Conservation (phyloP, 768 basidiomycete genomes). For the Mycena rebaudengoi region DNA sequence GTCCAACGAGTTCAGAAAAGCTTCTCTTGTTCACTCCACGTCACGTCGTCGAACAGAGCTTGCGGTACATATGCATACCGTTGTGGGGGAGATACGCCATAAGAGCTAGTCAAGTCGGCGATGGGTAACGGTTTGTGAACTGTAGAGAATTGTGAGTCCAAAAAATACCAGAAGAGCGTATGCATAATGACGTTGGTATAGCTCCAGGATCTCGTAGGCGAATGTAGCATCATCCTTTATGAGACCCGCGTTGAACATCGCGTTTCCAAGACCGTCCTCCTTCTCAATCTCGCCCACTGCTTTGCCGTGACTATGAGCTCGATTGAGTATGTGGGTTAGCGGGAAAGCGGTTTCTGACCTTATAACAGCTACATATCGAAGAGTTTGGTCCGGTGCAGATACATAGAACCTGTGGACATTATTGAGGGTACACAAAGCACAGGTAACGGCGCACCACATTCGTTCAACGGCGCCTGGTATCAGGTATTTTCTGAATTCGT, state of each 20-base stretch:
- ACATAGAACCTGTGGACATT: slow-evolving; percentile 20
- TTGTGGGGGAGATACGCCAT: slow-evolving; percentile 11
- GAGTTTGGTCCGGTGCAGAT: slow-evolving; percentile 26
- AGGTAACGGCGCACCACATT: slow-evolving; percentile 19
- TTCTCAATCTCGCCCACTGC: slow-evolving; percentile 13
- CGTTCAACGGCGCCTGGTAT: slow-evolving; percentile 21
- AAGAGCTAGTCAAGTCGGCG: neutral
- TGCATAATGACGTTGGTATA: slow-evolving; percentile 12
- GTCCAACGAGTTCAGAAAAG: too few species aligned
- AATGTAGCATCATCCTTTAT: neutral
- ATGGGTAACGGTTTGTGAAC: slow-evolving; percentile 2
- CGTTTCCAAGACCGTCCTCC: slow-evolving; percentile 19
- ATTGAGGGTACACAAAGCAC: neutral
- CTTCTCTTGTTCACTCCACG: slow-evolving; percentile 12
- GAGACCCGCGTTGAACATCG: slow-evolving; percentile 14
- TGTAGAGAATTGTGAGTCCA: too few species aligned
- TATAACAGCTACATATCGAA: slow-evolving; percentile 24
- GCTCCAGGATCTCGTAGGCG: slow-evolving; percentile 26
- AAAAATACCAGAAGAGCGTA: too few species aligned
- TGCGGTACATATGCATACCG: slow-evolving; percentile 15
- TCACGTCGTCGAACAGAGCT: slow-evolving; percentile 2
- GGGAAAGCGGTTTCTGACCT: too few species aligned
- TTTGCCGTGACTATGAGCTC: slow-evolving; percentile 23
- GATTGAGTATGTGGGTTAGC: too few species aligned
- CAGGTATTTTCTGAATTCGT: slow-evolving; percentile 31